Conservation (phyloP, 1,284 basidiomycete genomes). For the Cryptococcus floricola region DNA sequence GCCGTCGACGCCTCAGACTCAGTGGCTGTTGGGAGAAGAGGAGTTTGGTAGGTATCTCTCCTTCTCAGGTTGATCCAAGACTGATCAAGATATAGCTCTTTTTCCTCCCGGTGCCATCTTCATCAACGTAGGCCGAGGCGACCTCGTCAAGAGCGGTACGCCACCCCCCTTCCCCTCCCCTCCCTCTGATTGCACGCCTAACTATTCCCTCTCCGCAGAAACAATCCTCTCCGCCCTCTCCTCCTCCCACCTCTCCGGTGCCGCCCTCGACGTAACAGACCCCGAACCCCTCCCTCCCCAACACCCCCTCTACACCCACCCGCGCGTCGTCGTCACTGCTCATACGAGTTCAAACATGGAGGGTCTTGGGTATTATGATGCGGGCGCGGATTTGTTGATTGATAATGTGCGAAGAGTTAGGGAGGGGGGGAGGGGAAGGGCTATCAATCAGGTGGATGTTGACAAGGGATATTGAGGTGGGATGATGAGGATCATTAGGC, state of each 20-base stretch:
- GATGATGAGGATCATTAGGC: neutral
- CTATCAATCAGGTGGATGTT: slow-evolving; percentile 41
- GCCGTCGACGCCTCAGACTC: slow-evolving; percentile 40
- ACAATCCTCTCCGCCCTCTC: slow-evolving; percentile 35
- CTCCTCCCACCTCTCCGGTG: slow-evolving; percentile 28
- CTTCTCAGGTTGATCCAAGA: neutral
- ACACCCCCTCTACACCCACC: slow-evolving; percentile 45
- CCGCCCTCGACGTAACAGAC: slow-evolving; percentile 48
- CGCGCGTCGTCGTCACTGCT: slow-evolving; percentile 41
- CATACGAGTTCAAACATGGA: slow-evolving; percentile 41
- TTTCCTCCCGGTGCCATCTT: slow-evolving; percentile 41
- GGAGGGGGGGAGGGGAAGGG: slow-evolving; percentile 31
- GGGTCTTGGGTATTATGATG: slow-evolving; percentile 33
- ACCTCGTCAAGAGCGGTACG: slow-evolving; percentile 38
- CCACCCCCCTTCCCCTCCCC: neutral
- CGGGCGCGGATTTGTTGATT: slow-evolving; percentile 43
- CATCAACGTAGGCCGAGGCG: slow-evolving; percentile 49
- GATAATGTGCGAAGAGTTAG: slow-evolving; percentile 44
- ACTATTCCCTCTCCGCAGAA: slow-evolving; percentile 16
- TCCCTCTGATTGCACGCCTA: slow-evolving; percentile 2
- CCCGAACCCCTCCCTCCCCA: slow-evolving; percentile 45
- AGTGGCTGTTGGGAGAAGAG: slow-evolving; percentile 30
- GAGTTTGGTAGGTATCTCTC: slow-evolving; percentile 27
- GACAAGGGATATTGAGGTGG: slow-evolving; percentile 41
- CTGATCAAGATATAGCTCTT: slow-evolving; percentile 12